Conservation (phyloP, 2,329 filamentous ascomycete genomes). For the Alternaria dauci region DNA sequence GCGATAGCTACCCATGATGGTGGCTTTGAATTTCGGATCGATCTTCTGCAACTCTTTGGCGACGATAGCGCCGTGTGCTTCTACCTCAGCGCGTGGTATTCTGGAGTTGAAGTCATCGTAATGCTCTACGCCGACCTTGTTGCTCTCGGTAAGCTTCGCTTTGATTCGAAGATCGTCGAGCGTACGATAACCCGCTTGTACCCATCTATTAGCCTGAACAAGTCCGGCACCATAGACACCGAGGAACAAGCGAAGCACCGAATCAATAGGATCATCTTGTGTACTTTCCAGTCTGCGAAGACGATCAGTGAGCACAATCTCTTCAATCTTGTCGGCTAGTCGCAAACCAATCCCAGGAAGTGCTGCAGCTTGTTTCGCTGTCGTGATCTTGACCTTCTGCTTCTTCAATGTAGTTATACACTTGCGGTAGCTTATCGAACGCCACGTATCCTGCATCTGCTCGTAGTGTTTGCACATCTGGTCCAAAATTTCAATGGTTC, state of each 20-base stretch:
- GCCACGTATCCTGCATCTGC: conserved; percentile 78
- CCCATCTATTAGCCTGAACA: conserved; percentile 76
- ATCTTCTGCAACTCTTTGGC: conserved; percentile 64
- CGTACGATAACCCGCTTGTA: conserved; percentile 75
- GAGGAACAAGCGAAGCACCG: conserved; percentile 73
- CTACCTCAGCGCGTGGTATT: conserved; percentile 80
- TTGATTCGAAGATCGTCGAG: conserved; percentile 72
- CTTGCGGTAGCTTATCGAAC: conserved; percentile 76
- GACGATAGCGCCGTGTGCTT: conserved; percentile 72
- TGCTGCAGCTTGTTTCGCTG: conserved; percentile 71
- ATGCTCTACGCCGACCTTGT: conserved; percentile 78
- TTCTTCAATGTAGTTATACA: conserved; percentile 76
- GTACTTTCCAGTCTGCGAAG: conserved; percentile 77
- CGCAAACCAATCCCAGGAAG: conserved; percentile 75
- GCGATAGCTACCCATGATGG: conserved; percentile 85
- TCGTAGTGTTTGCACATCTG: conserved; percentile 82
- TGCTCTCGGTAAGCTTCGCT: conserved; percentile 72
- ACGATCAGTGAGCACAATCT: conserved; percentile 78
- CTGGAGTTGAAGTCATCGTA: conserved; percentile 80
- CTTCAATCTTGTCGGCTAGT: conserved; percentile 85
- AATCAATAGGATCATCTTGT: conserved; percentile 70
- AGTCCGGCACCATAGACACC: conserved; percentile 81
- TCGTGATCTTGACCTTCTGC: conserved; percentile 70
- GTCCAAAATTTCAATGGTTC: conserved; percentile 78
- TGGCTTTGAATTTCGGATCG: conserved; percentile 72